Percentiles rank a stretch among this genome's conserved stretches.
These are phyloP conservation scores for Leccinum subgranulosum DNA, from an alignment of 768 basidiomycete genomes.

Conservation along the genomic window DNA sequence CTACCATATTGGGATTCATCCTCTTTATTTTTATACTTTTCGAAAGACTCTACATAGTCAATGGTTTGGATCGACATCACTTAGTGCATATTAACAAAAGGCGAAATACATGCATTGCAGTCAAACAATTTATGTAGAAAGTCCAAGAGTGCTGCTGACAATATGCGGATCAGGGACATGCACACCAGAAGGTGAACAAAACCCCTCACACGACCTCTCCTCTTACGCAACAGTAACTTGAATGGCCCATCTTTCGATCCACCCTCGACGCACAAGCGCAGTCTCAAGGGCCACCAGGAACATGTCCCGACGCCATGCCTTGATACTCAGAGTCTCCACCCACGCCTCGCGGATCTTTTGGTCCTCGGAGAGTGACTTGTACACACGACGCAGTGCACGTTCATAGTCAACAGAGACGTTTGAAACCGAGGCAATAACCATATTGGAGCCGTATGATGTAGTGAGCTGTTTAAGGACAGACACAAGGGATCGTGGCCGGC, in stretches of 20 bases:
- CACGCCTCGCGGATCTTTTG: conserved; percentile 12
- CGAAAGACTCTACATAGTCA: neutral
- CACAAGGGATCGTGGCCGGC: conserved; percentile 37
- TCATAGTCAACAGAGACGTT: conserved; percentile 40
- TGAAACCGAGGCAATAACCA: conserved; percentile 33
- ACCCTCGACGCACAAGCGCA: conserved; percentile 42
- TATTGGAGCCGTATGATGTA: conserved; percentile 18
- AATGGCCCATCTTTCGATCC: conserved; percentile 46
- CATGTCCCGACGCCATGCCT: conserved; percentile 45
- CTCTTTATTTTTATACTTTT: neutral
- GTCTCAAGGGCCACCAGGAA: conserved; percentile 53
- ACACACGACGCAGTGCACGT: conserved; percentile 6
- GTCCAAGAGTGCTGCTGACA: neutral
- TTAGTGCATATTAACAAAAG: neutral
- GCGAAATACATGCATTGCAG: neutral
- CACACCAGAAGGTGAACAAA: neutral
- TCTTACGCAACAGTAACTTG: conserved; percentile 19
- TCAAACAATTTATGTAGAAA: neutral
- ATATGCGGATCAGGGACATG: neutral
- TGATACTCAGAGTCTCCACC: conserved; percentile 26
- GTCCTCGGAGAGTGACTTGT: conserved; percentile 8
- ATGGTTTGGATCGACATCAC: neutral
- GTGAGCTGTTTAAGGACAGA: conserved; percentile 37
- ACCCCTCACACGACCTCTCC: too few species aligned
- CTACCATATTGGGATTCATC: neutral